phyloP scores from a whole-genome alignment of 148 eudicot species.

The Camellia lanceoleosa region DNA sequence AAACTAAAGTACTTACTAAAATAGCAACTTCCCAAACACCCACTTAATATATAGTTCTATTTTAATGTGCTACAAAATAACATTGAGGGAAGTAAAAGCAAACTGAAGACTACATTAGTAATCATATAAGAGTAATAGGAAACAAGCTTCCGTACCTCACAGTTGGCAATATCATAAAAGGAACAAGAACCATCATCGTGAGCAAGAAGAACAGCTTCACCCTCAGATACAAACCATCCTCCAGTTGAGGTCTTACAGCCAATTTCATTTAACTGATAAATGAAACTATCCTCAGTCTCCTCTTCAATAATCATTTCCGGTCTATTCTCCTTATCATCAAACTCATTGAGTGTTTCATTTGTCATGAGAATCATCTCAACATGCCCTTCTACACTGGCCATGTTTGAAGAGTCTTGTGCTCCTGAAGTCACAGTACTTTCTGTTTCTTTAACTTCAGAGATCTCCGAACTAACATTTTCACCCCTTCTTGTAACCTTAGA shows the following conservation, averaged over 20 bases:
- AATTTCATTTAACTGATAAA: conserved; percentile 51
- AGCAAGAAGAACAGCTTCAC: conserved; percentile 88
- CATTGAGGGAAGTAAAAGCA: not conserved
- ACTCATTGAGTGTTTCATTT: conserved; percentile 62
- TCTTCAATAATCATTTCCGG: conserved; percentile 43
- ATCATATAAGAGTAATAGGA: not conserved
- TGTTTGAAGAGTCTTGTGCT: conserved; percentile 25
- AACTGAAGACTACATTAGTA: not conserved
- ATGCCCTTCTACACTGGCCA: conserved; percentile 21
- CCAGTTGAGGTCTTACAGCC: conserved; percentile 71
- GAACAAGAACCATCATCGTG: conserved; percentile 86
- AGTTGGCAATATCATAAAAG: conserved; percentile 70
- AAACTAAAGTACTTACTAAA: too few relatives aligned
- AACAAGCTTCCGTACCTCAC: conserved; percentile 47
- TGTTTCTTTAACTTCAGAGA: conserved; percentile 40
- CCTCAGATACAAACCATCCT: conserved; percentile 93
- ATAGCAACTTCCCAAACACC: too few relatives aligned
- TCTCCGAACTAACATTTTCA: conserved; percentile 16
- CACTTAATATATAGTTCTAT: not conserved
- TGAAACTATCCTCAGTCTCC: conserved; percentile 47
- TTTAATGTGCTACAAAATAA: not conserved
- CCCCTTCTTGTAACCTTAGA: conserved; percentile 20
- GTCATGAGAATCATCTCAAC: conserved; percentile 46
- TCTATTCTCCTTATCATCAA: conserved; percentile 62
- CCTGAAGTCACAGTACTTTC: conserved; percentile 38